Evolutionary conservation across 1,284 basidiomycete genomes (phyloP).

Genomic region (Boletus calvinii): DNA sequence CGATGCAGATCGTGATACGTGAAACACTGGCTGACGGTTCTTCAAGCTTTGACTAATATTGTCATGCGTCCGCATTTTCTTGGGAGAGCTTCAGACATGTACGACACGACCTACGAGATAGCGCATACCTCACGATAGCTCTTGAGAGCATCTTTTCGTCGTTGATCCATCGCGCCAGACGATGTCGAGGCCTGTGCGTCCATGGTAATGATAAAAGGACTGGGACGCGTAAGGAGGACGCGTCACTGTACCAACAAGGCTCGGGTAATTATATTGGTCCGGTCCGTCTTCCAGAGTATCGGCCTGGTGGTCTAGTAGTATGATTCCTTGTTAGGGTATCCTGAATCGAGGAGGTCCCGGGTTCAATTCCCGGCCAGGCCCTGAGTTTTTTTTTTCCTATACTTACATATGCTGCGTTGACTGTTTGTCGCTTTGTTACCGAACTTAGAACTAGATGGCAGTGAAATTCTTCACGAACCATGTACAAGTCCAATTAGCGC

Average conservation of each 20-base stretch:
- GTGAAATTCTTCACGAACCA: constrained; percentile 28
- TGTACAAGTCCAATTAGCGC: constrained; percentile 18
- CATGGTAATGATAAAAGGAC: constrained; percentile 38
- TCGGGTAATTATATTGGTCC: background rate
- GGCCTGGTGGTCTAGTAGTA: constrained; percentile 55
- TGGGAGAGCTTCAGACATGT: constrained; percentile 16
- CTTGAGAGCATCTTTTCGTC: constrained; percentile 64
- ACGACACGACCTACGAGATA: background rate
- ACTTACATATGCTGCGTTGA: too few species aligned
- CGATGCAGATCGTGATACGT: background rate
- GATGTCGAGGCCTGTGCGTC: constrained; percentile 55
- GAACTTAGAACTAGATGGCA: too few species aligned
- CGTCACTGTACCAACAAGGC: constrained; percentile 21
- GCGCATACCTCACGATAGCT: constrained; percentile 60
- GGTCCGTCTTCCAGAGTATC: background rate
- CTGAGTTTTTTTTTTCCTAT: constrained; percentile 29
- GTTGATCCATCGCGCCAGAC: constrained; percentile 55
- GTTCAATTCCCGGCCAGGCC: constrained; percentile 85
- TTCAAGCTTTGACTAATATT: constrained; percentile 80
- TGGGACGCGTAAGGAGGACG: constrained; percentile 23
- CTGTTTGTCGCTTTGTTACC: background rate
- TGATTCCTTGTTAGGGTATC: constrained; percentile 52
- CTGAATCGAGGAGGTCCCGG: constrained; percentile 73
- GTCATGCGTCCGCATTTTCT: constrained; percentile 94
- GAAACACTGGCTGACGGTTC: constrained; percentile 59